Evolutionary conservation across 73 alveolate species (phyloP).

Genomic region (Paraurostyla sp.): DNA sequence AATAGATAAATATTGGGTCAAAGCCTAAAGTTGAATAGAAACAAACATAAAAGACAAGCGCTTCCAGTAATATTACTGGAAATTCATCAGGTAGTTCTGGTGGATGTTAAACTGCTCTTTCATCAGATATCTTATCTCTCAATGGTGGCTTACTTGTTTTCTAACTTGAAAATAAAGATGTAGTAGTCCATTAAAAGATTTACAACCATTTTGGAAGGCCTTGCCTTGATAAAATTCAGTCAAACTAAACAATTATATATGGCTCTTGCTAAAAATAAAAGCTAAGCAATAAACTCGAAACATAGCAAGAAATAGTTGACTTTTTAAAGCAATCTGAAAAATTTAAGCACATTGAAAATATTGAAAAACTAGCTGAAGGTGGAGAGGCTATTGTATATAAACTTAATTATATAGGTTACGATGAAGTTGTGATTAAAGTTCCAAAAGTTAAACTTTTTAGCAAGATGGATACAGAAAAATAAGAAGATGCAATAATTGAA

Average conservation of each 20-base stretch:
- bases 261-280: not conserved
- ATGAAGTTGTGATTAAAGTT: constrained; percentile 48
- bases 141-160: constrained; percentile 16
- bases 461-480: not conserved
- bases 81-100: no score
- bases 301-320: not conserved
- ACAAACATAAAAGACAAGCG: no score
- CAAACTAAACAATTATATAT: constrained; percentile 6
- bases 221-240: constrained; percentile 35
- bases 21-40: no score
- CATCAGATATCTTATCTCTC: no score
- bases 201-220: constrained; percentile 32
- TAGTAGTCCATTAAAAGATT: constrained; percentile 5
- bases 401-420: constrained; percentile 33
- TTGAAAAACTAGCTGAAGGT: constrained; percentile 42
- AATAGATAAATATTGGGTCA: no score
- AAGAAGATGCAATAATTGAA: constrained; percentile 32
- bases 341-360: constrained; percentile 34
- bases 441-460: not conserved
- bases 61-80: no score
- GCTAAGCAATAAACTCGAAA: not conserved
- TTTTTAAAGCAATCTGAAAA: not conserved
- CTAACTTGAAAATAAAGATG: not conserved
- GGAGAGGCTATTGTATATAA: constrained; percentile 54
- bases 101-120: not conserved